phyloP scores from a whole-genome alignment of 192 early-diverging fungal genomes.

The Backusella australiensis region DNA sequence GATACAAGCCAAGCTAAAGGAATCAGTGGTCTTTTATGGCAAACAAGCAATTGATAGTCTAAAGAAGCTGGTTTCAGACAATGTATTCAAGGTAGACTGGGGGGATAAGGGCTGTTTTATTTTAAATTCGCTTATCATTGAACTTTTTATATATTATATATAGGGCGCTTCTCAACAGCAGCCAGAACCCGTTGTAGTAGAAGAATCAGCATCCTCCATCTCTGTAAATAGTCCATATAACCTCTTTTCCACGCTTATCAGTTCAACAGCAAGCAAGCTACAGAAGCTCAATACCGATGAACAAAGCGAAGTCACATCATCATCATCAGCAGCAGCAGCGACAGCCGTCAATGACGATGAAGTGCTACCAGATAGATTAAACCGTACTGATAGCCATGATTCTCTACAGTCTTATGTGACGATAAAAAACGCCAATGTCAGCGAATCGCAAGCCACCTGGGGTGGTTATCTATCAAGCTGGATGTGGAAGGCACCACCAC shows the following conservation, averaged over 20 bases:
- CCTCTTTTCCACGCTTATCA: constrained; percentile 20
- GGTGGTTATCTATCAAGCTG: constrained; percentile 13
- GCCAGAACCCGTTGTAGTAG: neutral
- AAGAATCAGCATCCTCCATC: neutral
- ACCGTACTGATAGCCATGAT: constrained; percentile 23
- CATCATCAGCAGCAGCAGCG: neutral
- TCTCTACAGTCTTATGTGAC: constrained; percentile 26
- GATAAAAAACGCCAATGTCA: neutral
- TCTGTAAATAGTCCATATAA: constrained; percentile 13
- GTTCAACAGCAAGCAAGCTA: neutral
- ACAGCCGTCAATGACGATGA: neutral
- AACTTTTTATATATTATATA: neutral
- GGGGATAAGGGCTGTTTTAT: neutral
- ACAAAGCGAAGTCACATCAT: neutral
- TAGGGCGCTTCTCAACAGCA: neutral
- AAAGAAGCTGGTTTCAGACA: constrained; percentile 16
- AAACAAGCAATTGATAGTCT: constrained; percentile 22
- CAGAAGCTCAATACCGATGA: neutral
- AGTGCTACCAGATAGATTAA: neutral
- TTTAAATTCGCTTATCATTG: neutral
- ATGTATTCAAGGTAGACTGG: constrained; percentile 13
- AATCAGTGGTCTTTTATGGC: constrained; percentile 15
- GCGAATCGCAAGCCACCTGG: constrained; percentile 6
- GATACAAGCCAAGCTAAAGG: constrained; percentile 17
- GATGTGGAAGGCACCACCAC: neutral